Conservation (phyloP, 78 protist genomes). For the Monosiga brevicollis region DNA sequence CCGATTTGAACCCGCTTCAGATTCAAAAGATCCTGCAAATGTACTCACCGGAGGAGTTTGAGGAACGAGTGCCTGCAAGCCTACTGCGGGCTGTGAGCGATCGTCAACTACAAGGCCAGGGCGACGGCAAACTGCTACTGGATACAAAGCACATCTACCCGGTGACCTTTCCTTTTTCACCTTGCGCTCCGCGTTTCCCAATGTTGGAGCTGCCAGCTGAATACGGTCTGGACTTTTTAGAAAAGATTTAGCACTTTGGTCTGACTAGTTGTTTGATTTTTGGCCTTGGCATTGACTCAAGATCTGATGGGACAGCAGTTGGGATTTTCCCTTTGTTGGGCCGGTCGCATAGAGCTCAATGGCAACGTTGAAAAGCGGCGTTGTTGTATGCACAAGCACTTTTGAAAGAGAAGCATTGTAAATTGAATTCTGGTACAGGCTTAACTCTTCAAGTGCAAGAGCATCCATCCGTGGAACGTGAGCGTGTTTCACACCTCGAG, state of each 20-base stretch:
- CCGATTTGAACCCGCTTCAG: conserved; percentile 11
- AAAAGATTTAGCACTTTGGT: neutral
- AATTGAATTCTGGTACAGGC: too few relatives aligned
- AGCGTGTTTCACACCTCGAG: too few relatives aligned
- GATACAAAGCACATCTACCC: neutral
- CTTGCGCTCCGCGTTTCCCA: neutral
- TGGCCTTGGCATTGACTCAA: too few relatives aligned
- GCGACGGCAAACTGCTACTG: neutral
- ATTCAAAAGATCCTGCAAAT: conserved; percentile 6
- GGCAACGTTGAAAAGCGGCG: too few relatives aligned
- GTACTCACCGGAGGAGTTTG: conserved; percentile 12
- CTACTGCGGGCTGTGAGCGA: neutral
- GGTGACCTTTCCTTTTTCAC: neutral
- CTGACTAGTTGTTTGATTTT: too few relatives aligned
- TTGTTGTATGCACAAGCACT: too few relatives aligned
- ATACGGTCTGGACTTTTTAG: neutral
- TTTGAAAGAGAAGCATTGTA: too few relatives aligned
- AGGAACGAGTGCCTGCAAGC: conserved; percentile 9
- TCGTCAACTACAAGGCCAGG: neutral
- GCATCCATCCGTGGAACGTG: too few relatives aligned
- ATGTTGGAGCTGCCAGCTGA: neutral
- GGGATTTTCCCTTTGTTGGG: too few relatives aligned
- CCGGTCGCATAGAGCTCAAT: too few relatives aligned
- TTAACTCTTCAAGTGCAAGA: too few relatives aligned
- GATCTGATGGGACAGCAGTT: too few relatives aligned